Evolutionary conservation across 2,329 filamentous ascomycete species (phyloP).

Genomic region (Botrytis sinoallii): DNA sequence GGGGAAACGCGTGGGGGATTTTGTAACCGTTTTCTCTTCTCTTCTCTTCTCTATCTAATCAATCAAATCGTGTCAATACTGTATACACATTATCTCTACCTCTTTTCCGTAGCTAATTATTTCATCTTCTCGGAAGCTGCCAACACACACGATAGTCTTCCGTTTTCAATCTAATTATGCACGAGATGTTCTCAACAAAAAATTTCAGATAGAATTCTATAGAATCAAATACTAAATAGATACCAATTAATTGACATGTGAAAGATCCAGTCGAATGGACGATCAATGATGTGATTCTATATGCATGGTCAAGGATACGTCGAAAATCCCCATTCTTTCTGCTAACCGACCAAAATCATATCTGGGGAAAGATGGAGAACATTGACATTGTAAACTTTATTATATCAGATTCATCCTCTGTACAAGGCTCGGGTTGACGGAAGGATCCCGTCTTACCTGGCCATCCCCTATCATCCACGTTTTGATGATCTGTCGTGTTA

Average conservation of each 20-base stretch:
- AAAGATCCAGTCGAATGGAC: background rate
- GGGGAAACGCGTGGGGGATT: background rate
- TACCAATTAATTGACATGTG: background rate
- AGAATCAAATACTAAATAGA: background rate
- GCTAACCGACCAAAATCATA: background rate
- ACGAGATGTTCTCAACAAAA: background rate
- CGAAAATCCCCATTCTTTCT: background rate
- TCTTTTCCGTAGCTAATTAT: background rate
- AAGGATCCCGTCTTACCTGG: background rate
- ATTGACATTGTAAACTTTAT: background rate
- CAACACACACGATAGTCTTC: background rate
- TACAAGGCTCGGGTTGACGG: background rate
- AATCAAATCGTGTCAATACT: background rate
- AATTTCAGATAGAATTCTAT: slow-evolving; percentile 3
- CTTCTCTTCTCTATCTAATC: background rate
- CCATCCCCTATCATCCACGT: background rate
- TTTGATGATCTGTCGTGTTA: background rate
- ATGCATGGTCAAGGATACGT: background rate
- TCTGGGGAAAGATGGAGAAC: slow-evolving; percentile 5
- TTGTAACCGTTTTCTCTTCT: background rate
- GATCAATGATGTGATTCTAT: background rate
- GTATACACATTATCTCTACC: no score
- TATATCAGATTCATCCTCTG: background rate
- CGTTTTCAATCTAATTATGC: background rate
- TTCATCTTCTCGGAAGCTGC: background rate